Conservation (phyloP, 2,329 filamentous ascomycete species). For the Raffaelea arxii region DNA sequence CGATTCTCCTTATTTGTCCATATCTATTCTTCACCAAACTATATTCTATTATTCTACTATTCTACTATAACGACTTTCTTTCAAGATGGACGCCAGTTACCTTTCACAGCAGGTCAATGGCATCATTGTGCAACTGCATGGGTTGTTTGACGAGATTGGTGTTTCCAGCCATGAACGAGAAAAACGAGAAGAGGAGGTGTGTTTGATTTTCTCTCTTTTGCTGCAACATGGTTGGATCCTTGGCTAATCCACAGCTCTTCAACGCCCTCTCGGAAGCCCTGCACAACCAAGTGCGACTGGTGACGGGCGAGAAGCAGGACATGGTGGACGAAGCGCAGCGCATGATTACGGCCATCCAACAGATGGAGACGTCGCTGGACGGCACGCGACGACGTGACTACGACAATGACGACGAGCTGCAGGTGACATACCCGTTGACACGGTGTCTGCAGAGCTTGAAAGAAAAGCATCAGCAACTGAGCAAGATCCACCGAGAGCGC, state of each 20-base stretch:
- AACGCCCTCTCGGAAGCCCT: constrained; percentile 83
- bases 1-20: no score
- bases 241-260: constrained; percentile 58
- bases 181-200: constrained; percentile 77
- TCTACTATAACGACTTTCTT: no score
- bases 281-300: constrained; percentile 77
- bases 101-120: constrained; percentile 90
- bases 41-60: no score
- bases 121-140: constrained; percentile 87
- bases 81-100: constrained; percentile 77
- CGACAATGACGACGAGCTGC: constrained; percentile 47
- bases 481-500: constrained; percentile 77
- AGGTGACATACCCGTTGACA: constrained; percentile 73
- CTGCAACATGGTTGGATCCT: constrained; percentile 9
- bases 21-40: no score
- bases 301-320: constrained; percentile 80
- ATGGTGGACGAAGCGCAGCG: constrained; percentile 83
- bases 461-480: constrained; percentile 75
- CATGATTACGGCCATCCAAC: constrained; percentile 75
- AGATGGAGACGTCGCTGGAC: constrained; percentile 88
- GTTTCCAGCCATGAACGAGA: constrained; percentile 91
- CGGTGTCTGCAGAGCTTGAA: constrained; percentile 71
- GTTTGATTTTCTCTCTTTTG: constrained; percentile 14
- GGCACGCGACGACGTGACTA: constrained; percentile 61
- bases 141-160: constrained; percentile 94